A percentile compares a stretch with the other conserved stretches of the same genome.
These are phyloP conservation scores for Blastocystis sp. DNA, from an alignment of 352 stramenopile species.

Conservation along the genomic window DNA sequence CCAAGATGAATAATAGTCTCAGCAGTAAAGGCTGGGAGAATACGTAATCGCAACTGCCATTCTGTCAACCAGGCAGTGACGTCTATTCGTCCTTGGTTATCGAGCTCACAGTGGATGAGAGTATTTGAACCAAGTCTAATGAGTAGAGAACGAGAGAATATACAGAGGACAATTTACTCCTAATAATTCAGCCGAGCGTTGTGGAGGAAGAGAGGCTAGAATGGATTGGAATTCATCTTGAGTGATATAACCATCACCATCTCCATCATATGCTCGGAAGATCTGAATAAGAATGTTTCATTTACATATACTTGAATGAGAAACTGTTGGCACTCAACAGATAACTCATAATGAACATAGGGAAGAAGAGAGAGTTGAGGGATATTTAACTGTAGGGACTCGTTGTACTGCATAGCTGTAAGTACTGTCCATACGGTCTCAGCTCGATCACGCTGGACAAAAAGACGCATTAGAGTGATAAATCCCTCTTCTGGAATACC, in stretches of 20 bases:
- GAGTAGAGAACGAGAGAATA: background rate
- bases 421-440: conserved; percentile 19
- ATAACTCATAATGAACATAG: background rate
- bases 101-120: background rate
- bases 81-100: background rate
- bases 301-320: background rate
- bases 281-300: background rate
- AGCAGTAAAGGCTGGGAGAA: background rate
- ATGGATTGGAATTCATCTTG: background rate
- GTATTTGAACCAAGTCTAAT: background rate
- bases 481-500: conserved; percentile 2
- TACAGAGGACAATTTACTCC: background rate
- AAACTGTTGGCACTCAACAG: background rate
- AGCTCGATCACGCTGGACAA: background rate
- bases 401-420: background rate
- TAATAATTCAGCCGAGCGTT: background rate
- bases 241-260: background rate
- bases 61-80: background rate
- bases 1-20: background rate
- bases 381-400: background rate
- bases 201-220: background rate
- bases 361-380: background rate
- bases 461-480: conserved; percentile 17
- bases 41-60: background rate
- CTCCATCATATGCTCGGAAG: background rate